Evolutionary conservation across 768 basidiomycete species (phyloP).

Genomic region (Hemileccinum rubropunctum): DNA sequence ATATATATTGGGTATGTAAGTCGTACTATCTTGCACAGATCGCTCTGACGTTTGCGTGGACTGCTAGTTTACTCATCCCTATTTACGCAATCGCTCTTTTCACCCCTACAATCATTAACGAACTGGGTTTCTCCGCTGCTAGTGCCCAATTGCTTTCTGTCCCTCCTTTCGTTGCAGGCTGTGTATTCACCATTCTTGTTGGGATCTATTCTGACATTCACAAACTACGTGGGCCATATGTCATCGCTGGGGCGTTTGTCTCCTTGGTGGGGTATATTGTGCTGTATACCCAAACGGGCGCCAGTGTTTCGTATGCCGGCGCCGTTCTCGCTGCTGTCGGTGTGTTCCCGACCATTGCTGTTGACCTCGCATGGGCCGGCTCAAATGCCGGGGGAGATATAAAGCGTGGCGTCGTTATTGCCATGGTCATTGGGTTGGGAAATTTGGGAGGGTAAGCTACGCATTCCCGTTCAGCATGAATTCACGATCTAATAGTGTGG

Average conservation of each 20-base stretch:
- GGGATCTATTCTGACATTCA: slow-evolving; percentile 43
- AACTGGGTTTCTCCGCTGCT: slow-evolving; percentile 51
- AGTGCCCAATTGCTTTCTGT: slow-evolving; percentile 48
- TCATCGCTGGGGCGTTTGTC: slow-evolving; percentile 41
- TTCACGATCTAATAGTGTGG: slow-evolving; percentile 2
- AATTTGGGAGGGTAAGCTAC: slow-evolving; percentile 50
- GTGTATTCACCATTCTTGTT: slow-evolving; percentile 40
- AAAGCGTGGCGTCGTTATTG: slow-evolving; percentile 50
- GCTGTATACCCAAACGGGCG: slow-evolving; percentile 34
- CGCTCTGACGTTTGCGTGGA: neutral
- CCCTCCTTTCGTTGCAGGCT: slow-evolving; percentile 49
- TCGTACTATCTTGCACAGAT: neutral
- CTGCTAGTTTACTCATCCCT: slow-evolving; percentile 40
- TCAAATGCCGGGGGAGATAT: slow-evolving; percentile 56
- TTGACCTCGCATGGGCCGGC: slow-evolving; percentile 52
- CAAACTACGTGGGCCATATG: slow-evolving; percentile 47
- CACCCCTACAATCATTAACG: slow-evolving; percentile 48
- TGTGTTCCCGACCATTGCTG: slow-evolving; percentile 48
- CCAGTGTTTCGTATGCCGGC: slow-evolving; percentile 40
- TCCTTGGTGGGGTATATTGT: slow-evolving; percentile 52
- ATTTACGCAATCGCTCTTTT: slow-evolving; percentile 50
- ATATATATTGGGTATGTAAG: slow-evolving; percentile 41
- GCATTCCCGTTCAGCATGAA: slow-evolving; percentile 13
- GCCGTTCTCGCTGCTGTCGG: slow-evolving; percentile 50
- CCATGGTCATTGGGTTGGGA: slow-evolving; percentile 51